These are phyloP conservation scores for Collybiopsis confluens DNA, from an alignment of 768 basidiomycete genomes.

Conservation along the genomic window DNA sequence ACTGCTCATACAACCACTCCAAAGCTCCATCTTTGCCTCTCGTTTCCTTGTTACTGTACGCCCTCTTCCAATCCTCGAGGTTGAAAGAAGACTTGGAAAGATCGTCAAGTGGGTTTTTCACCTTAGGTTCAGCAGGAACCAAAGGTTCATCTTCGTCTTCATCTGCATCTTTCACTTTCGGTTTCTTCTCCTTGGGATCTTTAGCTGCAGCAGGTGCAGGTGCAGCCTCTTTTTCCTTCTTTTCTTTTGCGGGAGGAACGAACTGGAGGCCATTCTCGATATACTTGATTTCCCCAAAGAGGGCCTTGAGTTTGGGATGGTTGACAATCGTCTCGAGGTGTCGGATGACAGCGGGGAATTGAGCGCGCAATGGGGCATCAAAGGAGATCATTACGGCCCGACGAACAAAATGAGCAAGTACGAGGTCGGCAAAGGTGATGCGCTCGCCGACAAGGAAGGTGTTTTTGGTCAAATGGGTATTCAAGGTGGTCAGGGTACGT, in stretches of 20 bases:
- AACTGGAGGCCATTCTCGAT: slow-evolving; percentile 69
- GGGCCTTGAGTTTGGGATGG: slow-evolving; percentile 68
- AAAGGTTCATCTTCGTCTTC: slow-evolving; percentile 74
- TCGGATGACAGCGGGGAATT: slow-evolving; percentile 76
- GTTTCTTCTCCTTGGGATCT: slow-evolving; percentile 46
- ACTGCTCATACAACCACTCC: slow-evolving; percentile 98
- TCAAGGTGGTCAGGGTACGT: slow-evolving; percentile 61
- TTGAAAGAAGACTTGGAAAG: slow-evolving; percentile 86
- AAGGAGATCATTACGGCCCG: slow-evolving; percentile 49
- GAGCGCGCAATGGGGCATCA: slow-evolving; percentile 62
- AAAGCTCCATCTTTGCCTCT: slow-evolving; percentile 75
- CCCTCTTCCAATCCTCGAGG: slow-evolving; percentile 95
- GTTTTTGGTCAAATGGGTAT: slow-evolving; percentile 66
- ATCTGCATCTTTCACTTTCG: slow-evolving; percentile 50
- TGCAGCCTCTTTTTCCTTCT: slow-evolving; percentile 57
- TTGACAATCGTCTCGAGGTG: slow-evolving; percentile 84
- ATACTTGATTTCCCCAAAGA: slow-evolving; percentile 59
- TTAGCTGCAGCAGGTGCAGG: slow-evolving; percentile 25
- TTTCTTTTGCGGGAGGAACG: slow-evolving; percentile 68
- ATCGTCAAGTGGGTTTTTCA: slow-evolving; percentile 90
- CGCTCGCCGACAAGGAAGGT: slow-evolving; percentile 95
- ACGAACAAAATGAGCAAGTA: slow-evolving; percentile 55
- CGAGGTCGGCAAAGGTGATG: slow-evolving; percentile 89
- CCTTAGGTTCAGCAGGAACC: slow-evolving; percentile 81
- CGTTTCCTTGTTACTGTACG: slow-evolving; percentile 97